A percentile compares a stretch with the other conserved stretches of the same genome.
Evolutionary conservation across 768 basidiomycete species (phyloP).

Genomic region (Suillus occidentalis): DNA sequence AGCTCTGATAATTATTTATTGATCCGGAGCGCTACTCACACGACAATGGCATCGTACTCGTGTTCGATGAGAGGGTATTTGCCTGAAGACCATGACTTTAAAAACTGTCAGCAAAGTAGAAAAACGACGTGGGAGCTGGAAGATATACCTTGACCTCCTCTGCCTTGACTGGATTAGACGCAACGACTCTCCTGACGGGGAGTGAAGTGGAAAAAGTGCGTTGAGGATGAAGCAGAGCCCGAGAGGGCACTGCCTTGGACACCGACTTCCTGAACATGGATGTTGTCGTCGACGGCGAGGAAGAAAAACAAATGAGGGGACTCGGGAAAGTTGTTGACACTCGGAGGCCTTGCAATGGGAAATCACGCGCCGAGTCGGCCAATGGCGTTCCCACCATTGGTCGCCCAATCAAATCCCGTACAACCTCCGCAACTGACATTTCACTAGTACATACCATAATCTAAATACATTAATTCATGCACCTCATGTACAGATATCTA

Average conservation of each 20-base stretch:
- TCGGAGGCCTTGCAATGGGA: constrained; percentile 7
- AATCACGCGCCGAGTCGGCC: constrained; percentile 12
- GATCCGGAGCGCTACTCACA: constrained; percentile 58
- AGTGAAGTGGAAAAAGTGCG: constrained; percentile 70
- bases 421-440: constrained; percentile 8
- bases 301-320: background rate
- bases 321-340: constrained; percentile 16
- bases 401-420: constrained; percentile 5
- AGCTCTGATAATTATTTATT: constrained; percentile 11
- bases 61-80: constrained; percentile 98
- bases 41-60: constrained; percentile 97
- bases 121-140: constrained; percentile 14
- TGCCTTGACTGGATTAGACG: constrained; percentile 75
- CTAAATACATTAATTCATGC: background rate
- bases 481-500: background rate
- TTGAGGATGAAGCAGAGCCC: constrained; percentile 47
- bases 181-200: constrained; percentile 58
- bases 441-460: background rate
- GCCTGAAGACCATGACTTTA: constrained; percentile 72
- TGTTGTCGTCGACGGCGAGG: constrained; percentile 21
- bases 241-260: constrained; percentile 32
- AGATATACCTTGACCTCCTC: constrained; percentile 72
- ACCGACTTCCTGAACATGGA: constrained; percentile 69
- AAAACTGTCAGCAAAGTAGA: constrained; percentile 13
- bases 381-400: constrained; percentile 7